A percentile compares a stretch with the other conserved stretches of the same genome.
These are phyloP conservation scores for Tricharina praecox DNA, from an alignment of 495 filamentous ascomycete genomes.

Conservation along the genomic window DNA sequence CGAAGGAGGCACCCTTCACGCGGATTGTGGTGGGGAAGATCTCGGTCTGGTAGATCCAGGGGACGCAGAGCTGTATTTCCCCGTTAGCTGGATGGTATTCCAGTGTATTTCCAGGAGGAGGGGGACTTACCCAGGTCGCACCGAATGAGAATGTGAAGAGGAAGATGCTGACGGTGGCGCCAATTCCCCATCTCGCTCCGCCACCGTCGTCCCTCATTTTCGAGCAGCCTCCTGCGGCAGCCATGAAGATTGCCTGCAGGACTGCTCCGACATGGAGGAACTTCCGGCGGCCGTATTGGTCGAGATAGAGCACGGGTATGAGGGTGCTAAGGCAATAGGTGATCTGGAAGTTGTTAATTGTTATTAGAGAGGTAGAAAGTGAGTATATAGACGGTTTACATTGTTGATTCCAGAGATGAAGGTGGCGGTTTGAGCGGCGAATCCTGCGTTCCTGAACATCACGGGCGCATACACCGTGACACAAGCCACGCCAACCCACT, in stretches of 20 bases:
- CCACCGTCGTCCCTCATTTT: neutral
- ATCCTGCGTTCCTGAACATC: conserved; percentile 51
- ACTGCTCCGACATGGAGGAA: conserved; percentile 51
- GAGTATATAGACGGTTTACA: conserved; percentile 45
- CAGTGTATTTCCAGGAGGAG: neutral
- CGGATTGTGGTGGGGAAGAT: conserved; percentile 31
- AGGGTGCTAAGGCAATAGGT: conserved; percentile 27
- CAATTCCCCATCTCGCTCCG: neutral
- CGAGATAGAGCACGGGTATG: conserved; percentile 45
- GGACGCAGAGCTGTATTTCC: conserved; percentile 13
- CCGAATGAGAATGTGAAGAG: conserved; percentile 2
- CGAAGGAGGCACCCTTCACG: conserved; percentile 28
- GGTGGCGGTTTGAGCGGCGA: conserved; percentile 40
- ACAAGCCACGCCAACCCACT: conserved; percentile 57
- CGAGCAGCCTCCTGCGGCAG: conserved; percentile 23
- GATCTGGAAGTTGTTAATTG: neutral
- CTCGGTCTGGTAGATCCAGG: conserved; percentile 32
- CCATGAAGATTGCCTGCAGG: conserved; percentile 46
- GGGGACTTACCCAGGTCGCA: conserved; percentile 1
- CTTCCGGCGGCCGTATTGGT: conserved; percentile 42
- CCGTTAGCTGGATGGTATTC: neutral
- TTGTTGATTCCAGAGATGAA: conserved; percentile 57
- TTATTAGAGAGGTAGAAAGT: neutral
- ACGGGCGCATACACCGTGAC: conserved; percentile 46
- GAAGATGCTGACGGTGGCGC: neutral